phyloP scores from a whole-genome alignment of 768 basidiomycete species.

The Gymnopilus dilepis region DNA sequence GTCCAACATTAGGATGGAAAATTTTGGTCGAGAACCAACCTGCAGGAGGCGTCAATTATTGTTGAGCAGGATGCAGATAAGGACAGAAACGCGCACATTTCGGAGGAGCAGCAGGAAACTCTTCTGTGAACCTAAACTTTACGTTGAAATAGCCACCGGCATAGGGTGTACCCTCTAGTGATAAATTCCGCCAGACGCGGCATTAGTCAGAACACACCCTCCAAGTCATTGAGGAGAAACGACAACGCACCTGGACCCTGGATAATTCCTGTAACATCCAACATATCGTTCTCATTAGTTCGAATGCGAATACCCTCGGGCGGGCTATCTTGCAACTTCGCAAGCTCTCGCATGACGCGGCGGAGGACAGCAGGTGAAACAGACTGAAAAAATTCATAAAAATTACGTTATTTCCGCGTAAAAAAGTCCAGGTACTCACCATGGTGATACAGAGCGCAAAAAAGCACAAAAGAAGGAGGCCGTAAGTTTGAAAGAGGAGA shows the following conservation, averaged over 20 bases:
- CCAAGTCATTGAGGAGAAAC: conserved; percentile 31
- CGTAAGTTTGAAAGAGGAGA: background rate
- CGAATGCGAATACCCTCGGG: conserved; percentile 93
- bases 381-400: conserved; percentile 34
- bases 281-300: conserved; percentile 86
- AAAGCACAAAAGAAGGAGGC: conserved; percentile 7
- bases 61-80: background rate
- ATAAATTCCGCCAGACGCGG: conserved; percentile 24
- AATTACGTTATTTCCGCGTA: background rate
- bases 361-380: conserved; percentile 69
- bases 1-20: conserved; percentile 96
- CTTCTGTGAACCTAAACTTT: conserved; percentile 89
- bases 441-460: conserved; percentile 15
- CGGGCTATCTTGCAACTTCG: conserved; percentile 78
- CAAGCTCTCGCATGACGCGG: conserved; percentile 86
- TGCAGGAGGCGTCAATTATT: conserved; percentile 32
- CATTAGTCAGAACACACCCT: conserved; percentile 22
- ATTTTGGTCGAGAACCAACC: conserved; percentile 95
- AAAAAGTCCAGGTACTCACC: conserved; percentile 15
- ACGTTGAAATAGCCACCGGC: conserved; percentile 71
- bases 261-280: conserved; percentile 87
- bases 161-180: conserved; percentile 66
- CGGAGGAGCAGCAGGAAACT: conserved; percentile 92
- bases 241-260: conserved; percentile 80
- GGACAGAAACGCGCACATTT: conserved; percentile 69